Evolutionary conservation across 2,329 filamentous ascomycete genomes (phyloP).

Genomic region (Mariannaea elegans): DNA sequence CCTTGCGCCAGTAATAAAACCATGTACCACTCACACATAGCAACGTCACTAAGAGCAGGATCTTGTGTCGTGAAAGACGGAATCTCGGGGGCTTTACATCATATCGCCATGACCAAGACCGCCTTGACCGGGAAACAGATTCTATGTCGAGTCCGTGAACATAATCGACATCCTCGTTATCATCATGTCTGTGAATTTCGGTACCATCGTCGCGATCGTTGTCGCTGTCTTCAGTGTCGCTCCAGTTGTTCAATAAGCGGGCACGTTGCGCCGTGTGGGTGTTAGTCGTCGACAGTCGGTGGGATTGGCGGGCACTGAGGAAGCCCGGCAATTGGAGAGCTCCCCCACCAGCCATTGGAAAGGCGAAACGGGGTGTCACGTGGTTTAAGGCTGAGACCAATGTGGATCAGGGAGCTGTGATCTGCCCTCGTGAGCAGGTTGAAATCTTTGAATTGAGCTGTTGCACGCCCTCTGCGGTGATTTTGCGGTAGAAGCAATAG

Average conservation of each 20-base stretch:
- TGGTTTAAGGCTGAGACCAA: constrained; percentile 9
- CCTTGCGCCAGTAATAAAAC: constrained; percentile 55
- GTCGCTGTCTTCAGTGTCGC: constrained; percentile 22
- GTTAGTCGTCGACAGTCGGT: constrained; percentile 8
- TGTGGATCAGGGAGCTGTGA: neutral
- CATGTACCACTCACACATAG: constrained; percentile 42
- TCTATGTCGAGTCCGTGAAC: constrained; percentile 12
- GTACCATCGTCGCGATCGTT: neutral
- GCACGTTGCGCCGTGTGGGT: constrained; percentile 23
- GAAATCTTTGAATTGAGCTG: neutral
- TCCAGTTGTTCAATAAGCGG: constrained; percentile 33
- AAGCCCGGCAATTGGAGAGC: constrained; percentile 24
- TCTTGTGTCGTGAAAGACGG: constrained; percentile 31
- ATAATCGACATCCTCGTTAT: neutral
- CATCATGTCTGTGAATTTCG: neutral
- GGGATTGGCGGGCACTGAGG: constrained; percentile 27
- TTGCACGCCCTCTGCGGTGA: neutral
- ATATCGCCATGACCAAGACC: neutral
- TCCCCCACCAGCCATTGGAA: constrained; percentile 19
- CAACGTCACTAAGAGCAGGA: constrained; percentile 49
- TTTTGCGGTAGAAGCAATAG: neutral
- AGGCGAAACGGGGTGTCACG: constrained; percentile 12
- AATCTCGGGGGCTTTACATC: constrained; percentile 12
- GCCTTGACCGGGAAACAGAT: constrained; percentile 1
- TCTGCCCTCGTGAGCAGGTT: neutral